Base-by-base conservation (phyloP, 192 early-diverging fungal genomes). In the Ambispora gerdemannii region DNA sequence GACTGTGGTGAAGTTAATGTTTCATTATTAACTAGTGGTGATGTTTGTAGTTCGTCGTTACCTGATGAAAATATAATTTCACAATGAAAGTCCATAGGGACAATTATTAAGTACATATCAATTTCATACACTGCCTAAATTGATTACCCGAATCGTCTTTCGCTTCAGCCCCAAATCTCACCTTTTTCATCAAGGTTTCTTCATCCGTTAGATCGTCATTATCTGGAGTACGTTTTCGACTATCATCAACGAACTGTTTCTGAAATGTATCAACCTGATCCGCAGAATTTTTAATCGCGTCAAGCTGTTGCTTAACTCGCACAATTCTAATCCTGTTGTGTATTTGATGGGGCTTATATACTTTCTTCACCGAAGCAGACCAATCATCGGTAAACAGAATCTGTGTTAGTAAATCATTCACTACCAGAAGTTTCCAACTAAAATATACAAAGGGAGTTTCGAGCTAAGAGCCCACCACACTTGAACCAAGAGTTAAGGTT, bases 401-500 rank as follows among this genome's bases (percentile, higher is more conserved):
- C n/a, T 60, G 32, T n/a, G 32, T 60, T 60, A 60, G 6, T 61
- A 34, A 61, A 61, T 61, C 32, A 34, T 61, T 61, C 1, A 30
- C 0, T 34, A 33, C 1, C 4, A 61, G n/a, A 61, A 28, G n/a
- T 34, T 63, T 6, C 62, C 11, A 63, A 1, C 31, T 31, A 56
- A 38, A 43, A 63, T 63, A 4, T 63, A 6, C 35, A 38, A 63
- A 63, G 62, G 62, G 62, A 63, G 62, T 63, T 63, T 43, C 62
- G 35, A 38, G 62, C 62, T 38, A 63, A 63, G 35, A 63, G 62
- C 62, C 20, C 62, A 63, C 32, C 35, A 34, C 32, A 34, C 34
- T 34, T 20, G 34, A 63, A 63, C 62, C 35, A 63, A 63, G 35
- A 43, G 62, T 63, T 63, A 20, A 63, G 62, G 62, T 63, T 63